Evolutionary conservation across 2,329 filamentous ascomycete species (phyloP), one percentile per base, ranked within the genome.

Genomic region (Penicillium capsulatum): DNA sequence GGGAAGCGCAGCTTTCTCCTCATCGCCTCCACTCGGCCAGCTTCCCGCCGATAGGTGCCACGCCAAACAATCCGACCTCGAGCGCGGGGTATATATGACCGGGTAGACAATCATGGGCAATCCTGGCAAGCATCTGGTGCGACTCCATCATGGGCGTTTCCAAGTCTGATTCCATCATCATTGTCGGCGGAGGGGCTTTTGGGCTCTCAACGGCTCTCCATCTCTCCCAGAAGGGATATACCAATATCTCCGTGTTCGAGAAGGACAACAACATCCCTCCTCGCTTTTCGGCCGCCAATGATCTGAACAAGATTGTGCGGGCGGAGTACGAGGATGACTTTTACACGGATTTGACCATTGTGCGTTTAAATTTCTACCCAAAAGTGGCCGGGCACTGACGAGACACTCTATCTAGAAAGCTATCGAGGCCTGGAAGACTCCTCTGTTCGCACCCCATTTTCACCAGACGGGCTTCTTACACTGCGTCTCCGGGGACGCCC

Each of bases 241-340:
- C 53, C 0, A 58, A 73, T 39, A 65, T 76, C 33, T 71, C 71
- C 3, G 67, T 77, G 6, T 65, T 73, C 10, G 74, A 77, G 37
- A 58, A 58, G 37, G 65, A 65, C 27, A 55, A 60, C 7, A 58
- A 63, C 7, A 68, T 73, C 2, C 76, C 76, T 1, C 72, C 74
- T 2, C 60, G 61, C 3, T 70, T 59, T 51, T 79, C 78, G 0
- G 79, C 76, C 0, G 77, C 71, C 14, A 77, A 78, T 42, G 76
- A 81, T 46, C 54, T 81, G 17, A 81, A 81, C 55, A 81, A 81
- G 57, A 80, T 81, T 39, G 65, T 81, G 24, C 69, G 77, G 2
- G 75, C 72, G 3, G 76, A 80, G 47, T 80, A 80, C 42, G 74
- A 77, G 44, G 75, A 79, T 42, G 63, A 67, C 0, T 77, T 76